Percentiles rank a stretch among this genome's conserved stretches.
These are phyloP conservation scores for Evernia prunastri DNA, from an alignment of 495 filamentous ascomycete species.

Conservation along the genomic window DNA sequence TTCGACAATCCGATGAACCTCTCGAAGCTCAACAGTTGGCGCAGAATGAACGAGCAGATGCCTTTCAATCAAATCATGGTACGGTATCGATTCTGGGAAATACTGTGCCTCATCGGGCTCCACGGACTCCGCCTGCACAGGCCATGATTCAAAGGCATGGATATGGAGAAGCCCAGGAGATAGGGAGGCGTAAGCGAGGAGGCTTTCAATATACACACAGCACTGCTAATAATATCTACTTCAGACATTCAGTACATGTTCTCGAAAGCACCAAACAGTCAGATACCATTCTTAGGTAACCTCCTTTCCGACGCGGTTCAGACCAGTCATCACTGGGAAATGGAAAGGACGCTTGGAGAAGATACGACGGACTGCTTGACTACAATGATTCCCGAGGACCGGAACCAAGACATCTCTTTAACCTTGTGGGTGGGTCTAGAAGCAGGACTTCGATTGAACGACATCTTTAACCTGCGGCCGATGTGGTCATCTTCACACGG, in stretches of 20 bases:
- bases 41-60: too few species aligned
- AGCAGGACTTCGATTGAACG: not conserved
- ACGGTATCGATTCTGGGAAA: too few species aligned
- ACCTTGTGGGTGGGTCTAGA: constrained; percentile 15
- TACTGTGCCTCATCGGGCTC: too few species aligned
- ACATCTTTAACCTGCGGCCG: constrained; percentile 11
- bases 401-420: constrained; percentile 16
- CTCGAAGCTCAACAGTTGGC: too few species aligned
- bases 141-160: too few species aligned
- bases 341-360: constrained; percentile 7
- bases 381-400: constrained; percentile 15
- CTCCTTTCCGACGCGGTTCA: constrained; percentile 15
- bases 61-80: too few species aligned
- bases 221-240: constrained; percentile 15
- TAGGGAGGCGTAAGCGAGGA: constrained; percentile 14
- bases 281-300: constrained; percentile 15
- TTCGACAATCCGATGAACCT: too few species aligned
- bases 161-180: not conserved
- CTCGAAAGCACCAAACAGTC: constrained; percentile 17
- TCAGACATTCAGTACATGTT: constrained; percentile 15
- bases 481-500: constrained; percentile 17
- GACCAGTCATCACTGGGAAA: constrained; percentile 16
- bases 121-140: too few species aligned
- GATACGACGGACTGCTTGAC: constrained; percentile 7
- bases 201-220: not conserved